phyloP scores from a whole-genome alignment of 495 filamentous ascomycete species.

The Hyphodiscus hymeniophilus region DNA sequence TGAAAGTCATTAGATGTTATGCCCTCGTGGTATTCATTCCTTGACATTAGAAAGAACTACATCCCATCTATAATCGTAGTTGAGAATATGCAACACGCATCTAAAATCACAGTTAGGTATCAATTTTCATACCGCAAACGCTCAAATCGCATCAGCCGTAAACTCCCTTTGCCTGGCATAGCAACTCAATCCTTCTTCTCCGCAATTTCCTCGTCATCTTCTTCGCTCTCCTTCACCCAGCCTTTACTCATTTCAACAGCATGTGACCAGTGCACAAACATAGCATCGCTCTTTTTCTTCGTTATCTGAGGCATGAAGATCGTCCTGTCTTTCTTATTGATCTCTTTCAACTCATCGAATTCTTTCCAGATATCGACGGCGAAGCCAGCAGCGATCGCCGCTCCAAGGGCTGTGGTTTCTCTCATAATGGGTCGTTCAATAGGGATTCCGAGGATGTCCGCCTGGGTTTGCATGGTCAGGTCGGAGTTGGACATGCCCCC shows the following conservation, averaged over 20 bases:
- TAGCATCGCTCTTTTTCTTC: slow-evolving; percentile 46
- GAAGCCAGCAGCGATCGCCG: slow-evolving; percentile 90
- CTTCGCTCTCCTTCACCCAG: slow-evolving; percentile 56
- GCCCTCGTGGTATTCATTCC: no score
- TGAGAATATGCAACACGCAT: no score
- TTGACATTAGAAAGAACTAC: no score
- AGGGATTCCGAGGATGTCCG: slow-evolving; percentile 81
- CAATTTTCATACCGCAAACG: no score
- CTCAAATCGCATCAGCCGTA: neutral
- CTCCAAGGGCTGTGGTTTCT: slow-evolving; percentile 86
- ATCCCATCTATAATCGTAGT: no score
- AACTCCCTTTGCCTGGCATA: neutral
- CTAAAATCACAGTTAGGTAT: no score
- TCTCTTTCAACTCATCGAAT: slow-evolving; percentile 67
- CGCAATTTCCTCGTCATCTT: slow-evolving; percentile 40
- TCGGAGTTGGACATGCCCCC: slow-evolving; percentile 93
- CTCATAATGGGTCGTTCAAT: slow-evolving; percentile 86
- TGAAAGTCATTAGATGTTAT: neutral
- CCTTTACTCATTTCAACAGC: slow-evolving; percentile 88
- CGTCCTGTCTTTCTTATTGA: slow-evolving; percentile 67
- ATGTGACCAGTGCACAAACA: slow-evolving; percentile 77
- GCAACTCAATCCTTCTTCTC: slow-evolving; percentile 14
- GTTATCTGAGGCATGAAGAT: slow-evolving; percentile 64
- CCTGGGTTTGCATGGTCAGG: slow-evolving; percentile 95
- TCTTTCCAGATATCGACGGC: slow-evolving; percentile 76